phyloP scores from a whole-genome alignment of 2,329 filamentous ascomycete genomes.

The Ophiosphaerella herpotricha region DNA sequence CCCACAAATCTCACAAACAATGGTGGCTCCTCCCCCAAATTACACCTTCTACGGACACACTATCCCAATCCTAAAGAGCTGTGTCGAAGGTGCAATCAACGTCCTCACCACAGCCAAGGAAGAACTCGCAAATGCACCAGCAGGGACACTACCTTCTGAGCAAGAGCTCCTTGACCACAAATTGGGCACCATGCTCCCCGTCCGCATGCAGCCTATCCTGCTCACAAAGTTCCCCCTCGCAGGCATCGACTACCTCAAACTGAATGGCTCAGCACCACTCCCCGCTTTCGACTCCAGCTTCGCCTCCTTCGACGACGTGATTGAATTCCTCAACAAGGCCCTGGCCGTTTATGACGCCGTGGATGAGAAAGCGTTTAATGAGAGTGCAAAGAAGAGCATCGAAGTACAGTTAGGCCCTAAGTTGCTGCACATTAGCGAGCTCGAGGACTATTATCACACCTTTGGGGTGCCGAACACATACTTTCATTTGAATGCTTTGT shows the following conservation, averaged over 20 bases:
- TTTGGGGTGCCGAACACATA: conserved; percentile 28
- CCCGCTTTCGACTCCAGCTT: conserved; percentile 13
- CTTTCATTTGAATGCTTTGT: conserved; percentile 31
- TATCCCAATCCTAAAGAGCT: conserved; percentile 15
- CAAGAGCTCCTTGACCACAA: conserved; percentile 21
- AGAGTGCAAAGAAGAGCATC: conserved; percentile 18
- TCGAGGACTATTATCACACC: conserved; percentile 17
- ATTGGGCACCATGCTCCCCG: conserved; percentile 24
- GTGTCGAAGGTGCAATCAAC: conserved; percentile 16
- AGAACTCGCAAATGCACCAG: conserved; percentile 12
- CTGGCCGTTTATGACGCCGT: conserved; percentile 16
- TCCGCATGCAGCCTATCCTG: conserved; percentile 25
- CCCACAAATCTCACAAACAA: neutral
- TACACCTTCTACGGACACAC: conserved; percentile 22
- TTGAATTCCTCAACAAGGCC: conserved; percentile 22
- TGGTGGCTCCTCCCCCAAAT: neutral
- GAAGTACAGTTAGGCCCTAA: conserved; percentile 11
- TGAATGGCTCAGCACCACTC: conserved; percentile 6
- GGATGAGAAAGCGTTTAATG: conserved; percentile 23
- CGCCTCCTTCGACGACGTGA: conserved; percentile 20
- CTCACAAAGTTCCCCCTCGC: conserved; percentile 18
- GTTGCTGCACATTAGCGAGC: conserved; percentile 15
- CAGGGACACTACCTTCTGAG: conserved; percentile 13
- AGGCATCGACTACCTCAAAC: conserved; percentile 10
- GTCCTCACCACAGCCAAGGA: conserved; percentile 21